Evolutionary conservation across 1,284 basidiomycete genomes (phyloP).

Genomic region (Kwoniella shivajii): DNA sequence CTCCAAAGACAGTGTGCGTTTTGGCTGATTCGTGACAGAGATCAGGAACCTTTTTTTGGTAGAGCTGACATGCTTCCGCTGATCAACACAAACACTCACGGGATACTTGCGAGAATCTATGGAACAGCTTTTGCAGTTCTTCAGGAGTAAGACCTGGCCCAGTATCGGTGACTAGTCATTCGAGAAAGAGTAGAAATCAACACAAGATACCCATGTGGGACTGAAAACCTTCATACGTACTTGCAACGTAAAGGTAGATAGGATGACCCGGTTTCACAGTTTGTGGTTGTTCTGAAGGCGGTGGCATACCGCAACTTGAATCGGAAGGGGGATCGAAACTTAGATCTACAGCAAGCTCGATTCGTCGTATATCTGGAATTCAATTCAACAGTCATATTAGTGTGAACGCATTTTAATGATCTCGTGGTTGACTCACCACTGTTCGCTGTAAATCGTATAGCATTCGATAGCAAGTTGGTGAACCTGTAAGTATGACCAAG

Average conservation of each 20-base stretch:
- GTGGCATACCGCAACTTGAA: constrained; percentile 35
- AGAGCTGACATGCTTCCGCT: not conserved
- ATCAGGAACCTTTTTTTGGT: too few relatives aligned
- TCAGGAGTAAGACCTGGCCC: constrained; percentile 43
- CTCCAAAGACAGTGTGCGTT: constrained; percentile 47
- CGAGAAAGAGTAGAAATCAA: not conserved
- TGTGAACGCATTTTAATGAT: constrained; percentile 2
- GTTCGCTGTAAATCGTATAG: constrained; percentile 46
- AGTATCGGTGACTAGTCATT: constrained; percentile 33
- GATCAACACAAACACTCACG: constrained; percentile 20
- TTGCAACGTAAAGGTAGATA: constrained; percentile 35
- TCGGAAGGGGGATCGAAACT: constrained; percentile 37
- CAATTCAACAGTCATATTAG: too few relatives aligned
- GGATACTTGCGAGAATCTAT: constrained; percentile 44
- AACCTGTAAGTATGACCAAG: too few relatives aligned
- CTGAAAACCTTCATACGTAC: too few relatives aligned
- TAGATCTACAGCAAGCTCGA: constrained; percentile 43
- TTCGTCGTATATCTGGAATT: constrained; percentile 27
- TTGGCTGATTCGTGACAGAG: too few relatives aligned
- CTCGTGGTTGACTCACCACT: constrained; percentile 25
- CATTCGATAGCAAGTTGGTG: constrained; percentile 51
- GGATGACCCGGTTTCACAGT: constrained; percentile 28
- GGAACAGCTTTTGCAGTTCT: constrained; percentile 42
- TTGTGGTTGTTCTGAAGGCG: constrained; percentile 16
- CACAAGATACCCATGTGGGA: not conserved